Evolutionary conservation across 768 basidiomycete species (phyloP), one percentile per base, ranked within the genome.

Genomic region (Bullera alba): DNA sequence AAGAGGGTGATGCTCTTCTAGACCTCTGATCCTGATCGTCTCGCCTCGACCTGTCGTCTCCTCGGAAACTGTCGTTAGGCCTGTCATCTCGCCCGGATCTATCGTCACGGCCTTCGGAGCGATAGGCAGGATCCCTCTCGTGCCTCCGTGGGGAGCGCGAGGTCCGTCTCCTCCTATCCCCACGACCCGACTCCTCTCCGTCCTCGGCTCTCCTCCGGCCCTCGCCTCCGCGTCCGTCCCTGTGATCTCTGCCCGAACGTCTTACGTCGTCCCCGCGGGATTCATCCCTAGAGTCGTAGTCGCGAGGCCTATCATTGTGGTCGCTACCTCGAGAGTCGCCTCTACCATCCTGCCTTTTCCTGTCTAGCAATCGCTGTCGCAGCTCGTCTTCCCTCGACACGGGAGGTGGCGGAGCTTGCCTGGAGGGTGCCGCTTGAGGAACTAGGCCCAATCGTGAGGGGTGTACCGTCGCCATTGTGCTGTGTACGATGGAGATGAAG

Each of bases 401-500:
- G 2, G 45, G 49, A 12, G 46, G 50, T 7, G 52, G 30, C 19
- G 36, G 42, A 16, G 51, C 4, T 7, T 14, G 14, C n/a, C 32
- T 10, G 10, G 10, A 10, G 21, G 56, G 16, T 16, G 25, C 26
- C 23, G 29, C 47, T 19, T 34, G 34, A 28, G 65, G 67, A n/a
- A 70, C 63, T 4, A 70, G 44, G 17, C 63, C 57, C 29, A 70
- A 21, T 22, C 67, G 50, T 5, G 67, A 70, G n/a, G 67, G 67
- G 46, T 70, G 67, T 12, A 70, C 59, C 1, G 66, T 57, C 4
- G 66, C 63, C 66, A 68, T 68, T 25, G 15, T 44, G 7, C 8
- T 34, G 8, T 8, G 32, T n/a, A 34, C 10, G 8, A 34, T 34
- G 8, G 32, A 34, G 8, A 8, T n/a, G 32, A n/a, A 10, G 32